These are phyloP conservation scores for Eutypella sp. DNA, from an alignment of 2,329 filamentous ascomycete genomes.

Conservation along the genomic window DNA sequence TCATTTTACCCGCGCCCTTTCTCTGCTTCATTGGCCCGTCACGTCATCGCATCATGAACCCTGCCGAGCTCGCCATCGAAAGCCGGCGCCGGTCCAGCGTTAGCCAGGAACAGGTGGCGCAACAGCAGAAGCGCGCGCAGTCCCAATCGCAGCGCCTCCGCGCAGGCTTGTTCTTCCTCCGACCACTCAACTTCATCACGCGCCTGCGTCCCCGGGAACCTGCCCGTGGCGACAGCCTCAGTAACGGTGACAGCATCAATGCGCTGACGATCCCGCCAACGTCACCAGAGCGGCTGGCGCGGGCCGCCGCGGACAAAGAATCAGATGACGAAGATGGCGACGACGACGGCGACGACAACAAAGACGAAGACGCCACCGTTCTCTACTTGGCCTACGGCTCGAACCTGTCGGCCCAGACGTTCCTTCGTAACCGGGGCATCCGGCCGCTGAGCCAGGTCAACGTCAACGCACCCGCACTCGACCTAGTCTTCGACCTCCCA, in stretches of 20 bases:
- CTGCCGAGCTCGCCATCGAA: not conserved
- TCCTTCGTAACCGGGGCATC: slow-evolving; percentile 72
- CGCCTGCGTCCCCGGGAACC: too few species aligned
- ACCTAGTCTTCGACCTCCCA: slow-evolving; percentile 78
- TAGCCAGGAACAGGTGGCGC: not conserved
- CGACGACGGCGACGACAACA: slow-evolving; percentile 4
- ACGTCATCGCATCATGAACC: slow-evolving; percentile 1
- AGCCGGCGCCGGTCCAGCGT: not conserved
- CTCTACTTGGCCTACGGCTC: slow-evolving; percentile 89
- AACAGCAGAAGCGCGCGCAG: not conserved
- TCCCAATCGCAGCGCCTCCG: not conserved
- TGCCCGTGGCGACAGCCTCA: not conserved
- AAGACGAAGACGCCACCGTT: slow-evolving; percentile 42
- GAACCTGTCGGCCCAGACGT: slow-evolving; percentile 77
- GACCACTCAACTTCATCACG: too few species aligned
- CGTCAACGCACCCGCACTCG: slow-evolving; percentile 73
- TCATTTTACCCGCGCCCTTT: too few species aligned
- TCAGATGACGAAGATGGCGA: not conserved
- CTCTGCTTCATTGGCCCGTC: too few species aligned
- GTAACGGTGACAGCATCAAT: not conserved
- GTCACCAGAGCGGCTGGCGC: slow-evolving; percentile 33
- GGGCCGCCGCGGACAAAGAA: slow-evolving; percentile 22
- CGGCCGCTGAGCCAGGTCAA: slow-evolving; percentile 75
- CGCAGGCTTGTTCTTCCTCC: not conserved
- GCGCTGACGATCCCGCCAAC: slow-evolving; percentile 31